Base-by-base conservation (phyloP, 306 rosid species). In the Vachellia collinsii region DNA sequence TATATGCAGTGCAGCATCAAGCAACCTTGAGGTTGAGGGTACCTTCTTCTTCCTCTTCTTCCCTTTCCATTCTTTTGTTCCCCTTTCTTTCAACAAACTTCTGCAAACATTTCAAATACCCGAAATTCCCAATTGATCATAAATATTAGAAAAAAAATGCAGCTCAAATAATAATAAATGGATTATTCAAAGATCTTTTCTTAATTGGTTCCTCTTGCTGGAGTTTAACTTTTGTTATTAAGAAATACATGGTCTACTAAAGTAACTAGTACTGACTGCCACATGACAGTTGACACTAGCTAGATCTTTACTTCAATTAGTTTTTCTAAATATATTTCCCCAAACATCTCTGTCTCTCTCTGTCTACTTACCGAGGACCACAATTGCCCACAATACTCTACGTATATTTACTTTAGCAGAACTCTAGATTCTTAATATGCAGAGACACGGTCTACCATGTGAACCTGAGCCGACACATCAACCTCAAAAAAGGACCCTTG, bases 31-130 rank as follows among this genome's bases (percentile, higher is more conserved):
- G 14, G 80, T 59, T 70, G 56, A 69, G 14, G 80, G 70, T 77
- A 74, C 77, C 78, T 81, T 58, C 77, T 70, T 78, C 76, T 74
- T 66, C 80, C 70, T 74, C 78, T 73, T 59, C 81, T 79, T 78
- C 38, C n/a, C 34, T 62, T 62, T 62, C 19, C 42, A 23, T 62
- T 62, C 88, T 58, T 85, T 43, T 64, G 44, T 50, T 43, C 67
- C 65, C 54, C 50, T 16, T 72, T 16, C 25, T 38, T 37, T 56
- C 23, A 51, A 77, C 63, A 22, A 38, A 10, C 72, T 66, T 39
- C 70, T 85, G 80, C 77, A 58, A 38, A 17, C 63, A 61, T 68
- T 77, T 78, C 83, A 81, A 85, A 74, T 44, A 78, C 48, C 59
- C 20, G 11, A 39, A 13, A 47, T 38, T 42, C 53, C 74, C 7